Evolutionary conservation across 306 rosid species (phyloP), one percentile per base, ranked within the genome.

Genomic region (Malus asiatica): DNA sequence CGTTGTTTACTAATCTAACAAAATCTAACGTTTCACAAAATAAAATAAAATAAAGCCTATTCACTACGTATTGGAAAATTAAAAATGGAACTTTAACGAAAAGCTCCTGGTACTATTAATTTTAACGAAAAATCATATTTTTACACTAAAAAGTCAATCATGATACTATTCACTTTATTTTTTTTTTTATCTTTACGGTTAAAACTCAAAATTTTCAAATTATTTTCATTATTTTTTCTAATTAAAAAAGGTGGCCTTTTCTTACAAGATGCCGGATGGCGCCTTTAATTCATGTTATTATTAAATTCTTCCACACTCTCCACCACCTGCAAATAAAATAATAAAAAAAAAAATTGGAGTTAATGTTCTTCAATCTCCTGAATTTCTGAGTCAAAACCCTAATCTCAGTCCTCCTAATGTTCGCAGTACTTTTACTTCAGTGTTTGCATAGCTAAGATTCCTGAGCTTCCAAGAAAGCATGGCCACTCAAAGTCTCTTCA

Each of bases 401-500:
- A 14, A 14, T 53, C 48, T 27, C 25, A 35, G 4, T 66, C 11
- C 25, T 42, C 32, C 32, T 58, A 1, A 10, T 27, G 1, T 33
- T 44, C 33, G 0, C 18, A 11, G 1, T 44, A 44, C 32, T 2
- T 16, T 75, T n/a, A 1, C 6, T 10, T 22, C 18, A 48, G 63
- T 66, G 8, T 11, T 5, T 3, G 66, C 32, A 12, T 12, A 15
- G 51, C 48, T 44, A 23, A 52, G 46, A 23, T n/a, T 18, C 32
- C 40, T 6, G 25, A 52, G n/a, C 42, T 25, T 51, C 70, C 64
- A 58, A 4, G 11, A 33, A 42, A 73, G 69, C 29, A 73, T 84
- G 83, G 78, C 80, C 27, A 32, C 68, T 77, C 86, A 48, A 16
- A 59, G 42, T 68, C 27, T 74, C 77, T 64, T 73, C 59, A 71